These are phyloP conservation scores for Priceomyces haplophilus DNA, from an alignment of 805 yeast species.

Conservation along the genomic window DNA sequence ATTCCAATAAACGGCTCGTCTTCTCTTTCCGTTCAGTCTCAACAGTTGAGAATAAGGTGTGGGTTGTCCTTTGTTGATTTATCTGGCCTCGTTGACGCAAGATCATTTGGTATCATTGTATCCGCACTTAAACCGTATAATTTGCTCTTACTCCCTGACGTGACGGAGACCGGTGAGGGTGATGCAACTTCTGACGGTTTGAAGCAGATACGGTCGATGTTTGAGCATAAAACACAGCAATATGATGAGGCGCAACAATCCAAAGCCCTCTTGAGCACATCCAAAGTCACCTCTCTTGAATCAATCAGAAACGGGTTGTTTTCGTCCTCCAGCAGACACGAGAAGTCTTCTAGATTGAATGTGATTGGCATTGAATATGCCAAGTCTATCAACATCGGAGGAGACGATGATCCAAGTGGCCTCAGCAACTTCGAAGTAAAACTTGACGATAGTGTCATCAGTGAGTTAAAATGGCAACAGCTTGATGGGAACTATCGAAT, in stretches of 20 bases:
- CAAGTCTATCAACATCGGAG: constrained; percentile 46
- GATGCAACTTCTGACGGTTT: constrained; percentile 26
- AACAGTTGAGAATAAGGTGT: constrained; percentile 56
- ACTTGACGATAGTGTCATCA: constrained; percentile 61
- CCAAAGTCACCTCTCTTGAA: constrained; percentile 29
- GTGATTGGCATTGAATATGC: constrained; percentile 35
- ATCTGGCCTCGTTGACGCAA: constrained; percentile 77
- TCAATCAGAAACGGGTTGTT: constrained; percentile 29
- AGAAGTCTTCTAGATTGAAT: constrained; percentile 23
- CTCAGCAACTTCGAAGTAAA: constrained; percentile 53
- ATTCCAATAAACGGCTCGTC: constrained; percentile 21
- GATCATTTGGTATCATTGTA: constrained; percentile 75
- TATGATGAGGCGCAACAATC: constrained; percentile 21
- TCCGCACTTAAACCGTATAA: constrained; percentile 77
- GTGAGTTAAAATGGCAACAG: constrained; percentile 75
- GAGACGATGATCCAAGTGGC: constrained; percentile 38
- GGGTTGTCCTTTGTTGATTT: constrained; percentile 75
- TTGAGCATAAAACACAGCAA: constrained; percentile 30
- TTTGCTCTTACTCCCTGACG: constrained; percentile 55
- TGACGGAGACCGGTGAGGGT: constrained; percentile 19
- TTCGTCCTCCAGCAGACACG: constrained; percentile 12
- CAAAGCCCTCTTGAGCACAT: constrained; percentile 18
- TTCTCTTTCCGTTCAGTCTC: constrained; percentile 14
- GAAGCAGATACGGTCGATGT: constrained; percentile 21
- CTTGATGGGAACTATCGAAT: constrained; percentile 77